phyloP scores from a whole-genome alignment of 345 rosid genomes.

The Salix exigua region DNA sequence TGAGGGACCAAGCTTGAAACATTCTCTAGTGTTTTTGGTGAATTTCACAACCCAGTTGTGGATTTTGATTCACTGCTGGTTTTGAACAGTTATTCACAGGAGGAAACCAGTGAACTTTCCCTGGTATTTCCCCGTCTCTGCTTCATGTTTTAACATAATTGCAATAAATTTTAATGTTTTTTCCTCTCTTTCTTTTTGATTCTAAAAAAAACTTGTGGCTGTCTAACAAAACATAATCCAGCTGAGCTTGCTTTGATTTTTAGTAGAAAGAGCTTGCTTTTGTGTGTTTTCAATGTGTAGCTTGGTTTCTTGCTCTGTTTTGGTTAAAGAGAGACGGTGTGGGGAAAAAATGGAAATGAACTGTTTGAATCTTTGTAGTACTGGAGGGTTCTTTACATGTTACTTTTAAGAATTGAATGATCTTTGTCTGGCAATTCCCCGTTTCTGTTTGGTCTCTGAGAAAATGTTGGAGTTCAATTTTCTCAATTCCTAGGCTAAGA shows the following conservation, averaged over 20 bases:
- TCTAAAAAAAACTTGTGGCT: no score
- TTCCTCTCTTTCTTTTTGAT: background rate
- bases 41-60: constrained; percentile 29
- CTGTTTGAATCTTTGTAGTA: background rate
- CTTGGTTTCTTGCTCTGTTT: background rate
- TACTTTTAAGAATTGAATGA: background rate
- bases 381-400: background rate
- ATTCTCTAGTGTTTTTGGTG: constrained; percentile 22
- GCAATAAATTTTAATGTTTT: background rate
- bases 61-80: constrained; percentile 19
- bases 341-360: background rate
- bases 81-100: constrained; percentile 15
- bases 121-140: constrained; percentile 35
- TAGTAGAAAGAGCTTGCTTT: background rate
- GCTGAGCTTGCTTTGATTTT: background rate
- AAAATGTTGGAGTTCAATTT: background rate
- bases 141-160: constrained; percentile 7
- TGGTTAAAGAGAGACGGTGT: background rate
- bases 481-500: background rate
- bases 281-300: background rate
- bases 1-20: constrained; percentile 11
- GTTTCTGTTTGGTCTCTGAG: constrained; percentile 4
- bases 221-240: background rate
- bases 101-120: constrained; percentile 14
- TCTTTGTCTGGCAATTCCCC: background rate